Base-by-base conservation (phyloP, 106 monocot genomes). In the Dendrobium chrysotoxum region DNA sequence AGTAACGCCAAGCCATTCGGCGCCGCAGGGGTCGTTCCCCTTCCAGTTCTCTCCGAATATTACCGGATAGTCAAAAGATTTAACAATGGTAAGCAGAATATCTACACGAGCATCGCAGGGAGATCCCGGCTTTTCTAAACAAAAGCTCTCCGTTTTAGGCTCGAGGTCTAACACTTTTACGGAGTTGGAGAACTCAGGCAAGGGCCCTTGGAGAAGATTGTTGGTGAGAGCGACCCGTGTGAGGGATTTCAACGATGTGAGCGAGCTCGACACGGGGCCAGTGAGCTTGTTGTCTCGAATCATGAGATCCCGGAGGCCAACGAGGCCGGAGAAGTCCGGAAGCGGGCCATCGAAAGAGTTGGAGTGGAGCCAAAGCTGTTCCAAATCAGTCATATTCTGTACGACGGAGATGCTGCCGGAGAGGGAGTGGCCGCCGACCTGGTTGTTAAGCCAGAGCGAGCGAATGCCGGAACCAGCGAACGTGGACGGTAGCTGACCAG, bases 361-460 rank as follows among this genome's bases (percentile, higher is more conserved):
- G 28, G 85, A 86, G 38, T 92, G 85, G 5, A 92, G 74, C 92
- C 92, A 92, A 41, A 92, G 85, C 87, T 92, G 78, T 50, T 72
- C 64, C 21, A 87, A 55, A 2, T 44, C 40, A 16, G 82, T 83
- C 89, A 92, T 92, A 39, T 85, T 87, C 20, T n/a, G 64, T 11
- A 92, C 74, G 23, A 87, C 83, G 5, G 78, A 71, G 15, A 92
- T 82, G 40, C 38, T 12, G 10, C 89, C 92, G 40, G 87, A 80
- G 40, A 92, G 70, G 45, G 45, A 40, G 44, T 67, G 12, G 39
- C 30, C 40, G n/a, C 84, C 82, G 1, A 20, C 28, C 79, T 91
- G 91, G 84, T 84, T 85, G 81, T 92, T 92, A 40, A 92, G 74
- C 92, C 92, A 92, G 18, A 92, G 80, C 2, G 87, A 83, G 17